Evolutionary conservation across 176 grass and related monocot species (phyloP), one percentile per base, ranked within the genome.

Genomic region (Carex littledalei): DNA sequence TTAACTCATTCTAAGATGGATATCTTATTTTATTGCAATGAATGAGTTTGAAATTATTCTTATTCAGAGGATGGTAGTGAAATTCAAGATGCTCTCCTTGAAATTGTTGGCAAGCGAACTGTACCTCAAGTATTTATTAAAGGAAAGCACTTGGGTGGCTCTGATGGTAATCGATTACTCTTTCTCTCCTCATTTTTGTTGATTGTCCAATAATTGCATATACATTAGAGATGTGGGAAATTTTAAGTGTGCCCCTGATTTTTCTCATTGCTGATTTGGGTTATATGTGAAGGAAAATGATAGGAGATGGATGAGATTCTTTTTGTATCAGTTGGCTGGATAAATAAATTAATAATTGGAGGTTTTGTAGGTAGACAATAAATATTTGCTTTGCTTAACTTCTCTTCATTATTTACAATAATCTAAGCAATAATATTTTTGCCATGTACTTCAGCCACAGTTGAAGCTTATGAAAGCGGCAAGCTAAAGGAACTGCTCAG

Each of bases 91-190:
- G 88, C 88, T 34, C 66, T 89, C 15, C 85, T 82, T 77, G 84
- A 84, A 72, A 76, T 89, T 76, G 26, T 84, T 67, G 88, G 88
- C 35, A 86, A 74, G 59, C 84, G 88, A 56, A 89, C 88, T 10
- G 88, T 89, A 15, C 88, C 84, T 37, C 84, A 86, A 79, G 84
- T 86, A 6, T 89, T 89, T 67, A 86, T 89, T 67, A 71, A 84
- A 34, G 88, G 88, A 78, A 79, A 89, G 60, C 88, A 86, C 60
- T 83, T 89, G 58, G 88, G 88, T 67, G 88, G 88, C 43, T 89
- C 88, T 37, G 88, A 89, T 63, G 88, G 88, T 89, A 89, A 84
- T 59, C 49, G 10, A 82, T 9, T 41, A 31, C 6, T 63, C 18
- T 8, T 10, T 57, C 55, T 83, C 34, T 76, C 70, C 18, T 77